Conservation (phyloP, 2,329 filamentous ascomycete species). For the Parascedosporium putredinis region DNA sequence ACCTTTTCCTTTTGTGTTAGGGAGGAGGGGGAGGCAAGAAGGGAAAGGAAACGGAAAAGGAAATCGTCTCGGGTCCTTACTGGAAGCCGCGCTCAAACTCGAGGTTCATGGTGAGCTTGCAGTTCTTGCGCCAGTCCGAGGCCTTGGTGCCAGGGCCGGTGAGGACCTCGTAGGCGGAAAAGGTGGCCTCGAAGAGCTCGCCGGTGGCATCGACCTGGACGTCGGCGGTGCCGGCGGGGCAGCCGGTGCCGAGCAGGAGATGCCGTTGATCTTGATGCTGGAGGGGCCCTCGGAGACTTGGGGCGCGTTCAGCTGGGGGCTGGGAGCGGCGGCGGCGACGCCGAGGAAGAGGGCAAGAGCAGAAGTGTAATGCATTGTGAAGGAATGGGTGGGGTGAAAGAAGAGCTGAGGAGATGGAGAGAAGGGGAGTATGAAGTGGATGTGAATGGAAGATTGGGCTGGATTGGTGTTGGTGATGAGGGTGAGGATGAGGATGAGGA, state of each 20-base stretch:
- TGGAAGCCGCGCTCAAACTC: constrained; percentile 17
- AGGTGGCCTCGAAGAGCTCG: constrained; percentile 17
- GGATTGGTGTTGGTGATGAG: not conserved
- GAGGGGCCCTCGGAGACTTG: constrained; percentile 31
- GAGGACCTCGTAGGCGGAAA: constrained; percentile 16
- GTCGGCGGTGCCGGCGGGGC: constrained; percentile 15
- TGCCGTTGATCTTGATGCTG: constrained; percentile 17
- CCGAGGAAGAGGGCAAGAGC: constrained; percentile 10
- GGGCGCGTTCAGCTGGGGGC: constrained; percentile 33
- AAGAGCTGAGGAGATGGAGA: not conserved
- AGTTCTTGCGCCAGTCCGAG: constrained; percentile 18
- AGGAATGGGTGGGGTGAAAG: not conserved
- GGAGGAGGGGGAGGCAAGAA: not conserved
- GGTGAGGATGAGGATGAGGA: not conserved
- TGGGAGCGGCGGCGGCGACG: constrained; percentile 15
- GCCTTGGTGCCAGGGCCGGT: constrained; percentile 15
- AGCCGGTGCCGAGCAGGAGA: constrained; percentile 18
- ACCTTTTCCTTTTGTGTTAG: not conserved
- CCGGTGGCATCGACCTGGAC: constrained; percentile 17
- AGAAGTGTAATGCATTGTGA: not conserved
- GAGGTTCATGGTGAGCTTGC: constrained; percentile 18
- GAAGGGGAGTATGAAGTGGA: not conserved
- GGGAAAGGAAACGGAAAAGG: not conserved
- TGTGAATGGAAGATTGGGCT: not conserved
- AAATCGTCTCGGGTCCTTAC: constrained; percentile 9